Conservation (phyloP, 2,329 filamentous ascomycete genomes). For the Neonectria ditissima region DNA sequence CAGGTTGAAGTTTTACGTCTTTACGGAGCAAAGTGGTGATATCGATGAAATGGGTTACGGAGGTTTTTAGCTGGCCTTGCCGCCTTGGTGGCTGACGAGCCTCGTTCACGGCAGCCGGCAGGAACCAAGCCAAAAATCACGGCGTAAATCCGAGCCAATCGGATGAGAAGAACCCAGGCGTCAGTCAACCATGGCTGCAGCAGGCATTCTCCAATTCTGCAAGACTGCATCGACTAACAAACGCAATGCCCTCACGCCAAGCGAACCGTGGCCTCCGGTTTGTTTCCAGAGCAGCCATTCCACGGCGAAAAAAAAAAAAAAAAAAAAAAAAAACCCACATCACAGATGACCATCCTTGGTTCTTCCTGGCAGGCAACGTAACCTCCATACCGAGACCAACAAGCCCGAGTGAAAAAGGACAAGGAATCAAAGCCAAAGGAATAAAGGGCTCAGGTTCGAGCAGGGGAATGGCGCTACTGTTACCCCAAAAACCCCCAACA, state of each 20-base stretch:
- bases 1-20: no score
- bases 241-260: background rate
- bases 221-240: background rate
- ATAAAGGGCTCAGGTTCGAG: background rate
- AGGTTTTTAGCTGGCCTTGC: background rate
- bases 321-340: no score
- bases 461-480: slow-evolving; percentile 1
- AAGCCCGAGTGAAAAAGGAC: background rate
- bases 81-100: background rate
- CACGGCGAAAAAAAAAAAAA: no score
- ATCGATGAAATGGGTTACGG: background rate
- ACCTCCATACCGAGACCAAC: background rate
- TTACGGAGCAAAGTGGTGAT: background rate
- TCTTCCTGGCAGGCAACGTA: background rate
- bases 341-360: background rate
- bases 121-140: background rate
- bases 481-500: slow-evolving; percentile 17
- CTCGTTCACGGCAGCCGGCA: background rate
- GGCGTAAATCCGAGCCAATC: slow-evolving; percentile 19
- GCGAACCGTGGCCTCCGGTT: background rate
- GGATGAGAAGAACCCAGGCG: background rate
- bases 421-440: background rate
- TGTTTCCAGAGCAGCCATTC: background rate
- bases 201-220: slow-evolving; percentile 4
- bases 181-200: background rate